Base-by-base conservation (phyloP, 2,329 filamentous ascomycete genomes). In the Neospermospora avenae region DNA sequence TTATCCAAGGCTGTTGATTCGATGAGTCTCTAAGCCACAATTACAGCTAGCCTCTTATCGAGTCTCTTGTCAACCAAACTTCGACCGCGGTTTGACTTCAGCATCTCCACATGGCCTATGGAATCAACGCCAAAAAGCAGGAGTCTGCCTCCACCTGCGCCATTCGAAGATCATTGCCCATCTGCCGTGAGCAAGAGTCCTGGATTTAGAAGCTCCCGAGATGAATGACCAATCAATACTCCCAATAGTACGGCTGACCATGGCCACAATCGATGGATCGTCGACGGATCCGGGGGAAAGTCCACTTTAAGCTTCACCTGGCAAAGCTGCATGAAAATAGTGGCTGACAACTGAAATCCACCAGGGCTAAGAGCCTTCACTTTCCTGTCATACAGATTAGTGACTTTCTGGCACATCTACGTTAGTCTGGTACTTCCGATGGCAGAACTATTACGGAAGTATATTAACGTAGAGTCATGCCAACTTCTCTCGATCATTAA, bases 81-180 rank as follows among this genome's bases (percentile, higher is more conserved):
- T 49, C 2, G 25, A 49, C 46, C 46, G 46, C 25, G 46, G 46
- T 28, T 13, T 10, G 34, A 10, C 46, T 34, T 49, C 28, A 13
- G 20, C 28, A 28, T 49, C 46, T 49, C 46, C 46, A 49, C 46
- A 49, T 18, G 2, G 25, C 8, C 46, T 28, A 34, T 28, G 31
- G 16, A n/a, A 25, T n/a, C 13, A n/a, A 49, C 31, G 46, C 46
- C 46, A 34, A 49, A 34, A 8, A 14, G 10, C 37, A 22, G 25
- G 46, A 34, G n/a, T 2, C 20, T 49, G 31, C 4, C 16, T 49
- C 46, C 28, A 25, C 16, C 46, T 10, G 28, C 24, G 34, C 28
- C 31, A 37, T 35, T 13, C 48, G 28, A 11, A 34, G 46, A 51
- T 51, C 48, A 51, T 51, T 51, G 48, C 48, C 48, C 31, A 51